A percentile compares a stretch with the other conserved stretches of the same genome.
These are phyloP conservation scores for Paramecium sexaurelia DNA, from an alignment of 73 alveolate genomes.

Conservation along the genomic window DNA sequence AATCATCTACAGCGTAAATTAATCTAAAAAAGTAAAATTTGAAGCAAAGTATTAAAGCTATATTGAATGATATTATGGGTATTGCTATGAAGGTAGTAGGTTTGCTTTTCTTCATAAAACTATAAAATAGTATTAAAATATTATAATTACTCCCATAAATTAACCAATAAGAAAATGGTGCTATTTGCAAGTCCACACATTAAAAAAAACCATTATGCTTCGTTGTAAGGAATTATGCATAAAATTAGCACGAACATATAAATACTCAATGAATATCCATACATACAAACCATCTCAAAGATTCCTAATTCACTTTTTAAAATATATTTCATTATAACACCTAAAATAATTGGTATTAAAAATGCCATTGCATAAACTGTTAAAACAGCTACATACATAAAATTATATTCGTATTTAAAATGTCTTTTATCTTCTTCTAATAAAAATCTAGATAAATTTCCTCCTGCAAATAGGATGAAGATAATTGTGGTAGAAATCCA, in stretches of 20 bases:
- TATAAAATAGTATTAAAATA: not conserved
- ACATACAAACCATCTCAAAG: constrained; percentile 71
- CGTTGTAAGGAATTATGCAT: constrained; percentile 71
- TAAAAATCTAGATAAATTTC: constrained; percentile 76
- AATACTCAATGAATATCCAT: constrained; percentile 74
- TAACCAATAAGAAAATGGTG: constrained; percentile 67
- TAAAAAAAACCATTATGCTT: constrained; percentile 72
- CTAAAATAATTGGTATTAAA: constrained; percentile 68
- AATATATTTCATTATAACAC: constrained; percentile 58
- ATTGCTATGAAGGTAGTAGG: not conserved
- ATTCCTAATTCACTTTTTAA: constrained; percentile 66
- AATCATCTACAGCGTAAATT: constrained; percentile 3
- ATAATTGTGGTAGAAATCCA: constrained; percentile 83
- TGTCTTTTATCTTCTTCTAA: constrained; percentile 35
- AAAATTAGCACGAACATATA: constrained; percentile 72
- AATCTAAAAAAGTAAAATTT: constrained; percentile 12
- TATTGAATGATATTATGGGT: not conserved
- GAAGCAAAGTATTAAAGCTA: not conserved
- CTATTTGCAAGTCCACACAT: constrained; percentile 70
- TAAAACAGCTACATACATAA: constrained; percentile 71
- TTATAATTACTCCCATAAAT: constrained; percentile 54
- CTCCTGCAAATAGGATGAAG: constrained; percentile 78
- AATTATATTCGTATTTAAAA: constrained; percentile 67
- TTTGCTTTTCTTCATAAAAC: not conserved
- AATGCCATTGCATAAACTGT: constrained; percentile 73